These are phyloP conservation scores for Podospora sp. DNA, from an alignment of 495 filamentous ascomycete genomes.

Conservation along the genomic window DNA sequence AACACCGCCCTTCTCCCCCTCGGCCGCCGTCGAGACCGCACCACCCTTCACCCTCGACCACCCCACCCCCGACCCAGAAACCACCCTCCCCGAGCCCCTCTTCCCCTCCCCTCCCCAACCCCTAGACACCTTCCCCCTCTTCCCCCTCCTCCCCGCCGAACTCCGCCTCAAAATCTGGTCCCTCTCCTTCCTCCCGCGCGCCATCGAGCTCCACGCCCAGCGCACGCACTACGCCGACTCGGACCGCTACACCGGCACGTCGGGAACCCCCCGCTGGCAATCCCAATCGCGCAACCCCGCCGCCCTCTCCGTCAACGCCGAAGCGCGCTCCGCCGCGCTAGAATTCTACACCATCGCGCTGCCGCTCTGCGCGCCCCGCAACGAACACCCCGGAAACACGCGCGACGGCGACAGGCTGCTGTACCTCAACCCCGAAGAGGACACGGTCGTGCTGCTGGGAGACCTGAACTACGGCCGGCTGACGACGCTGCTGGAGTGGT, in stretches of 20 bases:
- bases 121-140: conserved; percentile 29
- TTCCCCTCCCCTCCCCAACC: background rate
- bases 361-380: conserved; percentile 32
- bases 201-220: conserved; percentile 39
- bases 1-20: conserved; percentile 17
- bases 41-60: background rate
- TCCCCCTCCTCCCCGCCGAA: conserved; percentile 41
- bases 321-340: conserved; percentile 36
- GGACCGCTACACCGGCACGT: background rate
- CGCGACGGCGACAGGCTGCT: conserved; percentile 26
- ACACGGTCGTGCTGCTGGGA: conserved; percentile 37
- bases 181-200: conserved; percentile 35
- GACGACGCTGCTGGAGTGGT: conserved; percentile 29
- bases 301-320: conserved; percentile 34
- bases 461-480: conserved; percentile 28
- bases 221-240: conserved; percentile 33
- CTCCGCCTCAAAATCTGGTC: conserved; percentile 42
- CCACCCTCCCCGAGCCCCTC: background rate
- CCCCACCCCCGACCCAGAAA: background rate
- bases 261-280: conserved; percentile 33
- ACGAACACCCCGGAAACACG: conserved; percentile 12
- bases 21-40: background rate
- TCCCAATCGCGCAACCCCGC: conserved; percentile 38
- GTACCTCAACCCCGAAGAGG: conserved; percentile 34
- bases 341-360: conserved; percentile 36